Evolutionary conservation across 345 rosid species (phyloP).

Genomic region (Theobroma cacao): DNA sequence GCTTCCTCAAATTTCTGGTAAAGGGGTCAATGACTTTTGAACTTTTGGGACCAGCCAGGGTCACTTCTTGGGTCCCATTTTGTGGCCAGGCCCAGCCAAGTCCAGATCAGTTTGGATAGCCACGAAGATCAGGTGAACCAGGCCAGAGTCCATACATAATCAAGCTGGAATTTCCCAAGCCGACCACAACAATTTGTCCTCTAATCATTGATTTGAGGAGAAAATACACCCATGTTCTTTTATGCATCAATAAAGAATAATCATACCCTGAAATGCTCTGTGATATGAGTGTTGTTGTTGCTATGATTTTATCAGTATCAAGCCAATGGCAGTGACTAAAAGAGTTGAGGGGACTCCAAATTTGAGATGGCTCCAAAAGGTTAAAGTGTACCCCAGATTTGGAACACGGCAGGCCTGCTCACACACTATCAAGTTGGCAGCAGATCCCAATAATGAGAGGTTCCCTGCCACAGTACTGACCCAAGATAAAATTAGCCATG

Average conservation of each 20-base stretch:
- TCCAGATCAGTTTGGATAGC: neutral
- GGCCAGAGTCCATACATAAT: neutral
- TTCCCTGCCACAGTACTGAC: constrained; percentile 78
- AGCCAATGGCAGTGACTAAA: constrained; percentile 57
- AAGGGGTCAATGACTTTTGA: neutral
- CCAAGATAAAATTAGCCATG: constrained; percentile 83
- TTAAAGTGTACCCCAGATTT: constrained; percentile 48
- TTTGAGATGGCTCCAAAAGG: constrained; percentile 68
- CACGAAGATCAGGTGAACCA: neutral
- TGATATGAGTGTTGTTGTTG: neutral
- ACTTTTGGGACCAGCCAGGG: neutral
- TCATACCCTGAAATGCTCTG: neutral
- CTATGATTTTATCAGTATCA: constrained; percentile 40
- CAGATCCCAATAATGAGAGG: constrained; percentile 71
- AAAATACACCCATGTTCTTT: no score
- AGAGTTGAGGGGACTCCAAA: constrained; percentile 80
- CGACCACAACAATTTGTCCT: neutral
- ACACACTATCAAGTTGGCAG: constrained; percentile 79
- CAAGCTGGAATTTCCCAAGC: neutral
- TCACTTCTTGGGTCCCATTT: neutral
- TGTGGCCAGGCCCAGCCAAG: neutral
- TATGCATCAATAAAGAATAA: neutral
- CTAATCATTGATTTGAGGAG: neutral
- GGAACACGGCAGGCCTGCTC: constrained; percentile 68
- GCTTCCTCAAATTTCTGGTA: neutral